Evolutionary conservation across 1,139 yeast species (phyloP).

Genomic region (Yamadazyma oceani): DNA sequence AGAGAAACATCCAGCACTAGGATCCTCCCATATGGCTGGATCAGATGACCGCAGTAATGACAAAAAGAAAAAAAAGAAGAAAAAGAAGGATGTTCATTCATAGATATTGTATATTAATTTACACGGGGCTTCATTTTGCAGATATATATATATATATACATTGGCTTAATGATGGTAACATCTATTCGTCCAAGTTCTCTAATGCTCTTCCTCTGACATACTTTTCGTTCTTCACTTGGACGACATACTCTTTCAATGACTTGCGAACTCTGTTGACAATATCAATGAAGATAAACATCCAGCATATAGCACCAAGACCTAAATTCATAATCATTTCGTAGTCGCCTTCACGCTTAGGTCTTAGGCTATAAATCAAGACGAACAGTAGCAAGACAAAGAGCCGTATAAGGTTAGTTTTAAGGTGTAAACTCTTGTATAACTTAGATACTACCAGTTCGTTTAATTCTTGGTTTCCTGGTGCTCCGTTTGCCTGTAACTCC

Average conservation of each 20-base stretch:
- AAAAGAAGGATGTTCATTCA: background rate
- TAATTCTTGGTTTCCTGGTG: background rate
- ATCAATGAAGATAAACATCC: background rate
- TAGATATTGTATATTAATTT: conserved; percentile 3
- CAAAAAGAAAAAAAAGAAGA: conserved; percentile 11
- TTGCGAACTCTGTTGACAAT: background rate
- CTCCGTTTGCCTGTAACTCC: no score
- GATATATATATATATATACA: conserved; percentile 3
- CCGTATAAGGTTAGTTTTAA: background rate
- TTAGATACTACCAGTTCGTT: background rate
- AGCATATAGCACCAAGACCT: background rate
- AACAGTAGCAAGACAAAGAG: background rate
- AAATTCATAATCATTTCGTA: no score
- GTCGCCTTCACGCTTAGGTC: no score
- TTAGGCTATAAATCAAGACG: no score
- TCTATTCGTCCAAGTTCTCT: conserved; percentile 45
- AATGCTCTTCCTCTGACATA: conserved; percentile 64
- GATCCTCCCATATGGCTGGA: no score
- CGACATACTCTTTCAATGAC: conserved; percentile 25
- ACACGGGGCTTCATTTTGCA: background rate
- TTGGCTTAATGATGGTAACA: no score
- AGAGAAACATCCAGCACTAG: conserved; percentile 1
- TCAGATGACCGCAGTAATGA: background rate
- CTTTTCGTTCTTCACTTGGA: conserved; percentile 57
- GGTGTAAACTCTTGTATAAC: background rate